Evolutionary conservation across 495 filamentous ascomycete genomes (phyloP).

Genomic region (Jackrogersella multiformis): DNA sequence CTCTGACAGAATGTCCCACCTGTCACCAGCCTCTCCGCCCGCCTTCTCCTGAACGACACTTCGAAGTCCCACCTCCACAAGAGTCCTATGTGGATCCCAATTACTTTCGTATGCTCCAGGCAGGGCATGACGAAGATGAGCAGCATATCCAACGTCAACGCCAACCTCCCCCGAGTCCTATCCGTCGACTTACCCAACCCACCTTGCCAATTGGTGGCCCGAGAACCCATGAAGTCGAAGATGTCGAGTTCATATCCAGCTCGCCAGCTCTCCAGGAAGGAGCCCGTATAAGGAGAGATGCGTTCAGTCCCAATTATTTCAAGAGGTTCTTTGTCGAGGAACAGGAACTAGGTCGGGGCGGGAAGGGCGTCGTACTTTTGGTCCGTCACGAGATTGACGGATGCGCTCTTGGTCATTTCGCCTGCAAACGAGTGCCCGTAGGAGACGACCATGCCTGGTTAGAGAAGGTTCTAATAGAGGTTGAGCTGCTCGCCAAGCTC

Average conservation of each 20-base stretch:
- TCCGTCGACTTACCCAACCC: slow-evolving; percentile 58
- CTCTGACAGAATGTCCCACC: slow-evolving; percentile 79
- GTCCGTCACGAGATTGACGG: slow-evolving; percentile 91
- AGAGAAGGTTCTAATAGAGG: slow-evolving; percentile 90
- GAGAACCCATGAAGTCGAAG: slow-evolving; percentile 42
- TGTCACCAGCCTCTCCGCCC: slow-evolving; percentile 82
- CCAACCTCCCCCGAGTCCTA: slow-evolving; percentile 56
- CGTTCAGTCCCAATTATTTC: slow-evolving; percentile 93
- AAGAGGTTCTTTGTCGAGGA: slow-evolving; percentile 90
- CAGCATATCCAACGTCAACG: slow-evolving; percentile 31
- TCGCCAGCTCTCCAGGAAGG: slow-evolving; percentile 59
- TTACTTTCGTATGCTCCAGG: slow-evolving; percentile 92
- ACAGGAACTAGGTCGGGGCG: slow-evolving; percentile 83
- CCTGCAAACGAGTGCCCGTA: slow-evolving; percentile 96
- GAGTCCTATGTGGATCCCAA: slow-evolving; percentile 84
- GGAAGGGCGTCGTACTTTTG: slow-evolving; percentile 92
- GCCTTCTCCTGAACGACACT: slow-evolving; percentile 59
- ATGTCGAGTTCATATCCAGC: slow-evolving; percentile 65
- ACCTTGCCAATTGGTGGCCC: slow-evolving; percentile 45
- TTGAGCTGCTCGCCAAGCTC: slow-evolving; percentile 88
- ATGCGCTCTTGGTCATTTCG: slow-evolving; percentile 86
- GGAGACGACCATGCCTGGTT: slow-evolving; percentile 96
- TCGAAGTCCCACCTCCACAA: slow-evolving; percentile 53
- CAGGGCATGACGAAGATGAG: slow-evolving; percentile 47
- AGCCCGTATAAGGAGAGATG: slow-evolving; percentile 77